Conservation (phyloP, 148 eudicot genomes). For the Tetragonia tetragonoides region DNA sequence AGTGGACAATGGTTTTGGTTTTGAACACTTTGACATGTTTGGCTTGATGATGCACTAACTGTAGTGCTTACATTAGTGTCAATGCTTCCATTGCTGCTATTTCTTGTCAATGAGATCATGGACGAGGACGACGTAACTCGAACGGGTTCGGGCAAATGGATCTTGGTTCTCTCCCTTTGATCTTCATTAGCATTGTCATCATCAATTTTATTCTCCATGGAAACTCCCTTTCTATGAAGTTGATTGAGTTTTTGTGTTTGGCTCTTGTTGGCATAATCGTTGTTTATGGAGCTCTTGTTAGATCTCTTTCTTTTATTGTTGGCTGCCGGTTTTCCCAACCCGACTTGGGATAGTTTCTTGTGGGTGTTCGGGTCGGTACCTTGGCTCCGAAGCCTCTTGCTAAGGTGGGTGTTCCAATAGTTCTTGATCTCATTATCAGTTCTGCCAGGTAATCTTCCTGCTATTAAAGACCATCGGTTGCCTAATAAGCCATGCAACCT, state of each 20-base stretch:
- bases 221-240: not conserved
- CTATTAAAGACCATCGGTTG: constrained; percentile 63
- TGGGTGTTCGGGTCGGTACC: constrained; percentile 40
- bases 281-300: constrained; percentile 20
- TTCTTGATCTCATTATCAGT: constrained; percentile 71
- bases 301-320: constrained; percentile 9
- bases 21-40: constrained; percentile 14
- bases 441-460: constrained; percentile 68
- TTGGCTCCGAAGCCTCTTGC: constrained; percentile 39
- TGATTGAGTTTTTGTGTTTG: constrained; percentile 1
- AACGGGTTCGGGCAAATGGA: constrained; percentile 44
- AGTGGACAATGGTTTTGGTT: constrained; percentile 15
- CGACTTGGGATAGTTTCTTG: constrained; percentile 25
- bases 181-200: not conserved
- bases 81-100: constrained; percentile 32
- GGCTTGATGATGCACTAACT: constrained; percentile 29
- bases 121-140: constrained; percentile 23
- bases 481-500: constrained; percentile 56
- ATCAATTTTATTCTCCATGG: constrained; percentile 5
- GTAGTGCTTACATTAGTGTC: constrained; percentile 21
- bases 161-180: constrained; percentile 25
- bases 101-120: constrained; percentile 30
- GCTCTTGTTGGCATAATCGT: constrained; percentile 9
- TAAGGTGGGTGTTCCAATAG: constrained; percentile 67
- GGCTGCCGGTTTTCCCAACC: not conserved